Percentiles rank a stretch among this genome's conserved stretches.
Conservation (phyloP, 1,284 basidiomycete species). For the Jaminaea rosea region DNA sequence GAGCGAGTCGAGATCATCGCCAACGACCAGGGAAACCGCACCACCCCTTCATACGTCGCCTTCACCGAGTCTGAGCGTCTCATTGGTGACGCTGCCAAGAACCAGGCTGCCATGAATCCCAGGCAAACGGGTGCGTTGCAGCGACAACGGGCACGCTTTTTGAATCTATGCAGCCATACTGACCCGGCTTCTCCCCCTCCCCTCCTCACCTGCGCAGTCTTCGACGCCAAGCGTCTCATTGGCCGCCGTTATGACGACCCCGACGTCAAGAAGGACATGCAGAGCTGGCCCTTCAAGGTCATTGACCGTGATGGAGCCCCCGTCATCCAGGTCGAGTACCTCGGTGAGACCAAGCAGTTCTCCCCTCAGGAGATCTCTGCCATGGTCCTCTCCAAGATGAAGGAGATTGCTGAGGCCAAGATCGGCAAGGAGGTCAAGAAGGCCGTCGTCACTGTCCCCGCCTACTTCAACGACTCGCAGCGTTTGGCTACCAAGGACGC, state of each 20-base stretch:
- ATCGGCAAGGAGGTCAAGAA: slow-evolving; percentile 59
- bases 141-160: background rate
- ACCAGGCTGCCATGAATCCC: slow-evolving; percentile 80
- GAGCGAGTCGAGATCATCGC: slow-evolving; percentile 47
- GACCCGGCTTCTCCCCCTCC: background rate
- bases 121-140: slow-evolving; percentile 58
- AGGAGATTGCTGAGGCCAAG: slow-evolving; percentile 65
- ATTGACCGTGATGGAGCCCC: slow-evolving; percentile 57
- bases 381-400: slow-evolving; percentile 98
- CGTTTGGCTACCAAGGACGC: slow-evolving; percentile 57
- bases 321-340: slow-evolving; percentile 56
- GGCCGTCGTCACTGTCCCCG: slow-evolving; percentile 63
- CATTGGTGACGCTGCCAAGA: slow-evolving; percentile 70
- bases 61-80: slow-evolving; percentile 96
- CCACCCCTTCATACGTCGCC: slow-evolving; percentile 97
- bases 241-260: slow-evolving; percentile 79
- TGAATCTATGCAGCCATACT: too few relatives aligned
- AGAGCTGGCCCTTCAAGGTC: slow-evolving; percentile 65
- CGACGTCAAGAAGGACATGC: slow-evolving; percentile 58
- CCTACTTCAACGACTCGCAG: slow-evolving; percentile 64
- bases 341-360: slow-evolving; percentile 57
- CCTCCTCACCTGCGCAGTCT: slow-evolving; percentile 15
- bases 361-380: slow-evolving; percentile 73
- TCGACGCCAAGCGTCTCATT: slow-evolving; percentile 66
- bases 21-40: slow-evolving; percentile 75